These are phyloP conservation scores for Teunomyces cretensis DNA, from an alignment of 805 yeast species.

Conservation along the genomic window DNA sequence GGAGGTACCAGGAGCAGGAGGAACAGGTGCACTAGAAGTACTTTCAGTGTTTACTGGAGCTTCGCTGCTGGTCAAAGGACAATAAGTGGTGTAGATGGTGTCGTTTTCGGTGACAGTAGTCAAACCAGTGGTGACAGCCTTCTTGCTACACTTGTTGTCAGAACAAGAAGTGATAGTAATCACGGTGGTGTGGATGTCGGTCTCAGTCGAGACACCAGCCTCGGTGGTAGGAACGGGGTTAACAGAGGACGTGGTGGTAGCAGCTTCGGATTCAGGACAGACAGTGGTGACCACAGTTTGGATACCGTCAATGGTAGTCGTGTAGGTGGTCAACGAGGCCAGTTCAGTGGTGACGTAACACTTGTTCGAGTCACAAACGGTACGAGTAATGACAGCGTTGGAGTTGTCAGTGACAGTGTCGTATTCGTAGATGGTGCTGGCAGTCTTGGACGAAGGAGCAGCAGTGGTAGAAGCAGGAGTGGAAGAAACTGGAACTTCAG, in stretches of 20 bases:
- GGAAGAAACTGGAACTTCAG: constrained; percentile 25
- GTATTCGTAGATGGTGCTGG: constrained; percentile 5
- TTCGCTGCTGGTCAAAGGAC: constrained; percentile 14
- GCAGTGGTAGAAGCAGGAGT: constrained; percentile 1
- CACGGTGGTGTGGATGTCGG: constrained; percentile 19
- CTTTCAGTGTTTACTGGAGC: constrained; percentile 15
- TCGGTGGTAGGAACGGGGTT: constrained; percentile 1
- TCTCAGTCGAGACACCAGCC: background rate
- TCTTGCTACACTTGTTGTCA: constrained; percentile 28
- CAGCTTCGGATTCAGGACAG: constrained; percentile 11
- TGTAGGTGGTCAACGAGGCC: constrained; percentile 31
- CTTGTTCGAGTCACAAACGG: constrained; percentile 27
- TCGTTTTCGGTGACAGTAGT: constrained; percentile 20
- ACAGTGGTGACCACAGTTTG: constrained; percentile 25
- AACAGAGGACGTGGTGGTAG: constrained; percentile 3
- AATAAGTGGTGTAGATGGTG: constrained; percentile 24
- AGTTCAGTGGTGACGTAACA: constrained; percentile 31
- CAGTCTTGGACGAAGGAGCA: background rate
- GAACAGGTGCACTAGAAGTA: constrained; percentile 13
- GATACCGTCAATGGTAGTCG: constrained; percentile 38
- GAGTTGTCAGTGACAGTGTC: constrained; percentile 12
- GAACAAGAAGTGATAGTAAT: constrained; percentile 40
- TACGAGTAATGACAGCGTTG: constrained; percentile 24
- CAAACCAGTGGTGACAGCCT: constrained; percentile 34
- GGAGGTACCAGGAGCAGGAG: constrained; percentile 14